phyloP scores from a whole-genome alignment of 345 rosid species.

The Brassica cretica region DNA sequence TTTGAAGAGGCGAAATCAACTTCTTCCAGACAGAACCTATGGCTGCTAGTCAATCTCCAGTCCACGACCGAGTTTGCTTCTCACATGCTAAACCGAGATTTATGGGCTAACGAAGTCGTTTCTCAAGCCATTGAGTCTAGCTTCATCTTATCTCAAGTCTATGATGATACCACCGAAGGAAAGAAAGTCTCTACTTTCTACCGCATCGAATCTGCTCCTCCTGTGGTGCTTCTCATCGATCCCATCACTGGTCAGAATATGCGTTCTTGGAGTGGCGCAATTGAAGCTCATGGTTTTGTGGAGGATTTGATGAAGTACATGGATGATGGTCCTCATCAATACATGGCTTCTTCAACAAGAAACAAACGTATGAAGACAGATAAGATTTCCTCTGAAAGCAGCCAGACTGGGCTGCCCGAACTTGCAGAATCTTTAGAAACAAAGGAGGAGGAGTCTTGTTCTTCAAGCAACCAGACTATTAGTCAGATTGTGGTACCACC shows the following conservation, averaged over 20 bases:
- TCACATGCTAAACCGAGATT: conserved; percentile 79
- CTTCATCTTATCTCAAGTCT: conserved; percentile 81
- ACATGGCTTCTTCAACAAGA: conserved; percentile 37
- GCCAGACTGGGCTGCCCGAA: not conserved
- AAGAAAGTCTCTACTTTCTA: conserved; percentile 75
- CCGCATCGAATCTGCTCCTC: conserved; percentile 60
- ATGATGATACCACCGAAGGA: conserved; percentile 46
- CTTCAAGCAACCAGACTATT: not conserved
- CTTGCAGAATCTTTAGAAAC: not conserved
- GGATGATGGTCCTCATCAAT: conserved; percentile 77
- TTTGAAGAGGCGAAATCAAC: conserved; percentile 73
- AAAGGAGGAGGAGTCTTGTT: not conserved
- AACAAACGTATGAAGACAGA: not conserved
- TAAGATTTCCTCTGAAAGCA: not conserved
- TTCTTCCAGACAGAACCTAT: conserved; percentile 61
- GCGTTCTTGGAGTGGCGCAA: conserved; percentile 71
- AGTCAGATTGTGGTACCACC: not conserved
- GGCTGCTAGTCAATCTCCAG: conserved; percentile 88
- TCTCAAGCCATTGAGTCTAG: conserved; percentile 61
- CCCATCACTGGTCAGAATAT: conserved; percentile 36
- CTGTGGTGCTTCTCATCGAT: conserved; percentile 6
- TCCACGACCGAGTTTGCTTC: conserved; percentile 72
- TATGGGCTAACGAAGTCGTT: conserved; percentile 87
- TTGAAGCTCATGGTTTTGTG: conserved; percentile 76
- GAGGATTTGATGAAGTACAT: conserved; percentile 74